Evolutionary conservation across 805 yeast genomes (phyloP).

Genomic region (Yueomyces sp.): DNA sequence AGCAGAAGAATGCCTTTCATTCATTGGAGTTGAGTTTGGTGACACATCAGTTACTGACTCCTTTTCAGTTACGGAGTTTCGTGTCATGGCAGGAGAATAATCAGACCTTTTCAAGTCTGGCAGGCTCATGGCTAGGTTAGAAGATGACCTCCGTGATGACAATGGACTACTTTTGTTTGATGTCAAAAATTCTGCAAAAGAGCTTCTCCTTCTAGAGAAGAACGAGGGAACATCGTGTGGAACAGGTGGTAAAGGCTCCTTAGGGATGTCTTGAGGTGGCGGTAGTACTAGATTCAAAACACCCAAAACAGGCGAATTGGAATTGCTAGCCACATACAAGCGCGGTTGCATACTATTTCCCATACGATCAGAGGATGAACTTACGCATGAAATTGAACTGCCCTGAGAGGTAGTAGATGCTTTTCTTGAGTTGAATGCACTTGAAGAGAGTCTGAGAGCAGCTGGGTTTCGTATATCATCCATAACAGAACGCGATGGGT

Average conservation of each 20-base stretch:
- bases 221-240: constrained; percentile 6
- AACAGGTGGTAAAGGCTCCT: constrained; percentile 31
- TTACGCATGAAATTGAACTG: constrained; percentile 18
- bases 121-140: neutral
- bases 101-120: neutral
- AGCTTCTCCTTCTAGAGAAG: constrained; percentile 1
- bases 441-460: neutral
- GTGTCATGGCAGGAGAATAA: constrained; percentile 2
- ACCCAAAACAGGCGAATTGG: constrained; percentile 15
- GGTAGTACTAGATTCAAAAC: constrained; percentile 31
- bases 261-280: constrained; percentile 43
- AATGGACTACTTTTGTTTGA: constrained; percentile 13
- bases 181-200: neutral
- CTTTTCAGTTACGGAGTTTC: constrained; percentile 1
- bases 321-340: constrained; percentile 12
- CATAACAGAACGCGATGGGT: neutral
- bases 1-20: neutral
- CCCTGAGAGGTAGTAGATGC: constrained; percentile 26
- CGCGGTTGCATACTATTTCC: constrained; percentile 14
- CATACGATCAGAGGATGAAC: constrained; percentile 22
- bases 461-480: neutral
- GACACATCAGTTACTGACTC: neutral
- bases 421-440: constrained; percentile 22
- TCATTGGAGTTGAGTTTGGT: neutral
- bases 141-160: constrained; percentile 17